Base-by-base conservation (phyloP, 2,329 filamentous ascomycete genomes). In the Claviceps africana region DNA sequence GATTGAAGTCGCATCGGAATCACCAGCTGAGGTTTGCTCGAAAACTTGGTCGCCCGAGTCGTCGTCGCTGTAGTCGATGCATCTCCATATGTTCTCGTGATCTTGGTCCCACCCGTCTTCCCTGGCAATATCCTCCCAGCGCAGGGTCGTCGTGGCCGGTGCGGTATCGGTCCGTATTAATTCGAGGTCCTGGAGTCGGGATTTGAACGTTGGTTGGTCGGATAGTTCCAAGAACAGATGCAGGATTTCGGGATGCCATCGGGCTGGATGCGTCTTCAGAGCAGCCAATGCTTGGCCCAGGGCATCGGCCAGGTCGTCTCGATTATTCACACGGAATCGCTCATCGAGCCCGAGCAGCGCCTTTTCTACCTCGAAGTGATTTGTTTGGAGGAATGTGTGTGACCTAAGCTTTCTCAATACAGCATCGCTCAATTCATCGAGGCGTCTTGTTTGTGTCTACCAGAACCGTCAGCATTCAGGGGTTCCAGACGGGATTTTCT, bases 151-250 rank as follows among this genome's bases (percentile, higher is more conserved):
- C 4, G 68, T 69, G 1, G 68, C 62, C 17, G 72, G 70, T 4
- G 71, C 65, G 8, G 70, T 65, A 39, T 71, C 64, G 3, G 51
- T 49, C 33, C 65, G 72, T 2, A 85, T 66, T 1, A 70, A 64
- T 19, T 82, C 73, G n/a, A 93, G 69, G 56, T 81, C 77, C 42
- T 77, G 73, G 1, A 91, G 67, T 4, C 72, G 77, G 0, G 86
- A 80, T 50, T 88, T 83, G 50, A 83, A 77, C 0, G 83, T 78
- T 2, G 93, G 91, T 51, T 83, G 78, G 59, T 95, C 83, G 1
- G 91, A 91, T 0, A 97, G 77, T 55, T 88, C 79, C 8, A 97
- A 72, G 11, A 97, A 69, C 0, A 97, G 68, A 48, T 86, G 82
- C 15, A 97, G 70, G 15, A 86, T 74, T 59, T 97, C 93, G 0